Evolutionary conservation across 176 grass and related monocot species (phyloP).

Genomic region (Musa schizocarpa): DNA sequence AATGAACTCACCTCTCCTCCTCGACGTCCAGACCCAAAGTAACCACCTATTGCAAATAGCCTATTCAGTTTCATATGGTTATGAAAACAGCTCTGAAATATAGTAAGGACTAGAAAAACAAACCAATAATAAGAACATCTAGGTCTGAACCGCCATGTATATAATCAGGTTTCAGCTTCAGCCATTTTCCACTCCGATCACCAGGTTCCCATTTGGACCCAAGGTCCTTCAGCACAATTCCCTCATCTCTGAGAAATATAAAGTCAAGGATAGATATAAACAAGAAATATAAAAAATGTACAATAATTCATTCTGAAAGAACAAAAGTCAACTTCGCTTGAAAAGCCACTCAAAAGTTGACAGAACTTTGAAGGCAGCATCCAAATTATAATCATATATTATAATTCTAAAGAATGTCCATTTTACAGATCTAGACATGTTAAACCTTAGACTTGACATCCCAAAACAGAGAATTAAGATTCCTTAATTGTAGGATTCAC

Average conservation of each 20-base stretch:
- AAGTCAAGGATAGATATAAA: conserved; percentile 6
- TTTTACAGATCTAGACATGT: neutral
- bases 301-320: neutral
- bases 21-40: conserved; percentile 87
- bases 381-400: neutral
- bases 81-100: neutral
- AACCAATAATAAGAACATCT: conserved; percentile 93
- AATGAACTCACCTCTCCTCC: conserved; percentile 60
- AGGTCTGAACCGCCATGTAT: conserved; percentile 89
- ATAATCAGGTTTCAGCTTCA: conserved; percentile 97
- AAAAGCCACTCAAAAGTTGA: neutral
- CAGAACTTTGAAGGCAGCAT: neutral
- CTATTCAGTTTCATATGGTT: conserved; percentile 7
- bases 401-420: neutral
- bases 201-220: conserved; percentile 91
- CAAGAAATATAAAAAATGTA: neutral
- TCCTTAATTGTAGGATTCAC: too few species aligned
- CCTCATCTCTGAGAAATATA: conserved; percentile 58
- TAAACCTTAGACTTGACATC: neutral
- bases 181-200: conserved; percentile 85
- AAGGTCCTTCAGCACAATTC: conserved; percentile 90
- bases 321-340: neutral
- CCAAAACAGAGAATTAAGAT: neutral
- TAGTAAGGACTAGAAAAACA: conserved; percentile 17
- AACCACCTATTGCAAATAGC: conserved; percentile 52